A percentile compares a stretch with the other conserved stretches of the same genome.
Evolutionary conservation across 1,139 yeast species (phyloP).

Genomic region (Oligophagozyma castellii): DNA sequence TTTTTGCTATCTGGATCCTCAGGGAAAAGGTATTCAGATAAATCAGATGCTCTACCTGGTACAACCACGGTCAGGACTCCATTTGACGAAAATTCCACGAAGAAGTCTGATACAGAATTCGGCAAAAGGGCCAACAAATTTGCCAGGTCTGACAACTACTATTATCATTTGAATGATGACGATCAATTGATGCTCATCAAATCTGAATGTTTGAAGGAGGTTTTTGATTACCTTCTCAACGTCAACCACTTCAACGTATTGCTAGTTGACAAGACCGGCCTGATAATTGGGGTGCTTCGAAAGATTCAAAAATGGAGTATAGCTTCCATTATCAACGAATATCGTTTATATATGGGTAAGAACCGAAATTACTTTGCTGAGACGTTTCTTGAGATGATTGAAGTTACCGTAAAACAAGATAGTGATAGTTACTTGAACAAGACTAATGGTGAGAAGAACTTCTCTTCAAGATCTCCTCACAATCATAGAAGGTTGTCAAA

Average conservation of each 20-base stretch:
- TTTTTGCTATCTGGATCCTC: constrained; percentile 4
- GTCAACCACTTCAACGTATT: constrained; percentile 53
- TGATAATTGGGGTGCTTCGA: constrained; percentile 67
- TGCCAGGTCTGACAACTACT: neutral
- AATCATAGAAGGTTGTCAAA: constrained; percentile 7
- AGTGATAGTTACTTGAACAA: constrained; percentile 6
- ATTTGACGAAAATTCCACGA: neutral
- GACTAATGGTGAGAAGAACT: neutral
- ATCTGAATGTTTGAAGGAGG: constrained; percentile 39
- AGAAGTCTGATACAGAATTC: neutral
- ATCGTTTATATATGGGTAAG: constrained; percentile 60
- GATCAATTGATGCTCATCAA: constrained; percentile 67
- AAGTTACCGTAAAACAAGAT: constrained; percentile 34
- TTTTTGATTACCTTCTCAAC: constrained; percentile 51
- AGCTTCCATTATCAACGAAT: constrained; percentile 73
- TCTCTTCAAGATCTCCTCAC: constrained; percentile 1
- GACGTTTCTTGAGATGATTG: constrained; percentile 61
- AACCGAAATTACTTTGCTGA: constrained; percentile 72
- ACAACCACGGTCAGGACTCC: neutral
- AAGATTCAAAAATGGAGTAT: constrained; percentile 83
- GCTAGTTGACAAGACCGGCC: constrained; percentile 66
- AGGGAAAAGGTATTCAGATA: constrained; percentile 3
- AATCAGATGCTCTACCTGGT: constrained; percentile 7
- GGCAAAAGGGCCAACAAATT: neutral
- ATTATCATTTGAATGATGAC: constrained; percentile 19